Evolutionary conservation across 2,329 filamentous ascomycete species (phyloP), one percentile per base, ranked within the genome.

Genomic region (Helminthosporium solani): DNA sequence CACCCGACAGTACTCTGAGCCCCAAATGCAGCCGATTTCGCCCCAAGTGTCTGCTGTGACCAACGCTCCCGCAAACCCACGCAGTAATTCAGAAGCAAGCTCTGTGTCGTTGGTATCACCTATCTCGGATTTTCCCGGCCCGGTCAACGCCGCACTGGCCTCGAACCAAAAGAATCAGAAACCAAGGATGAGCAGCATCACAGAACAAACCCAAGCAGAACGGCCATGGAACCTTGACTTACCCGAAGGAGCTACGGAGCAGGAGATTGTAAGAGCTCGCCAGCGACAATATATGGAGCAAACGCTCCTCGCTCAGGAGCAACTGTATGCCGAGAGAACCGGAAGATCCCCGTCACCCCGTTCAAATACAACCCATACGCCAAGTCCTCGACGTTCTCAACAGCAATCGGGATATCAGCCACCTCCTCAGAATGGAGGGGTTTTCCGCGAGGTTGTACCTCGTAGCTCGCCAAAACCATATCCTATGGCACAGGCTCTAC

Each of bases 251-350:
- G 64, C 61, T 2, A 67, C 63, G 2, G 65, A 68, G 33, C 63
- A 69, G 41, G 67, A 70, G 33, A 67, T 68, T 43, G 64, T 68
- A 33, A 61, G 64, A 33, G 64, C 64, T 43, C 64, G 61, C 8
- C 67, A 69, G 30, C 57, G 61, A 35, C 67, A 70, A 39, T 64
- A 66, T 9, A 64, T 70, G 52, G 56, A 65, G 37, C 58, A 66
- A 47, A 63, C 65, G 16, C 56, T 68, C 21, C 57, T 61, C 21
- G 57, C 59, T 19, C 65, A 66, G 35, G 57, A 68, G 34, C 64
- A 68, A 27, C 44, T 61, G 33, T 57, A 67, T 42, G 61, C 58
- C 30, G 63, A 66, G 40, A 57, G 66, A 42, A 60, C 48, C 43
- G 58, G 58, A 3, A 50, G 56, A 18, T 67, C 64, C 12, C 64